Evolutionary conservation across 176 grass and related monocot genomes (phyloP), one percentile per base, ranked within the genome.

Genomic region (Elaeis guineensis): DNA sequence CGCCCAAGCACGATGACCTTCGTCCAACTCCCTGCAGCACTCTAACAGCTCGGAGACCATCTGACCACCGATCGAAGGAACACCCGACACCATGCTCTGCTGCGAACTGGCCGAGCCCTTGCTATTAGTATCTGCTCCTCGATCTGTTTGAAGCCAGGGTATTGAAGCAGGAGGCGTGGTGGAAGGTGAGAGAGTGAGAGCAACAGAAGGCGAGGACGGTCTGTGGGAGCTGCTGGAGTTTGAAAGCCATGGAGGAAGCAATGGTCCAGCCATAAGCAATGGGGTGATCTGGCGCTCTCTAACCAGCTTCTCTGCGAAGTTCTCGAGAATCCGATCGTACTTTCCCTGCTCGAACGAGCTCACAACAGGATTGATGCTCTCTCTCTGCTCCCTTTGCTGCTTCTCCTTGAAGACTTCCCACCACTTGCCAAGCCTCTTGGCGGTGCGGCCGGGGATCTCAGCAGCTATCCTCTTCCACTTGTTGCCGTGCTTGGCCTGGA

Each of bases 351-450:
- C 94, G 57, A 77, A 79, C 0, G 93, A 70, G 59, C 72, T 80
- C 0, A 74, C 71, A 50, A 72, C 72, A 1, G 81, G 75, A 11
- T 81, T 83, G 0, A 71, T 64, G 44, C 71, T 62, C 25, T 88
- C 92, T 20, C 82, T 57, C 9, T 88, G 55, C 69, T 85, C 80
- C 35, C 92, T 72, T 52, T 89, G 79, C 70, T 99, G 94, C 79
- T 89, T 99, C 64, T 99, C 94, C 73, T 89, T 85, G 79, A 93
- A 99, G 35, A 99, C 94, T 66, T 99, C 94, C 94, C 94, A 99
- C 94, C 94, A 99, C 94, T 99, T 99, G 17, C 94, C 88, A 0
- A 99, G 84, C 5, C 94, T 58, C 71, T 98, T 98, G 0, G 88
- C 94, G 0, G 88, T 98, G 17, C 94, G 76, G 0, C 94, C 88